Evolutionary conservation across 2,329 filamentous ascomycete genomes (phyloP).

Genomic region (Neonectria punicea): DNA sequence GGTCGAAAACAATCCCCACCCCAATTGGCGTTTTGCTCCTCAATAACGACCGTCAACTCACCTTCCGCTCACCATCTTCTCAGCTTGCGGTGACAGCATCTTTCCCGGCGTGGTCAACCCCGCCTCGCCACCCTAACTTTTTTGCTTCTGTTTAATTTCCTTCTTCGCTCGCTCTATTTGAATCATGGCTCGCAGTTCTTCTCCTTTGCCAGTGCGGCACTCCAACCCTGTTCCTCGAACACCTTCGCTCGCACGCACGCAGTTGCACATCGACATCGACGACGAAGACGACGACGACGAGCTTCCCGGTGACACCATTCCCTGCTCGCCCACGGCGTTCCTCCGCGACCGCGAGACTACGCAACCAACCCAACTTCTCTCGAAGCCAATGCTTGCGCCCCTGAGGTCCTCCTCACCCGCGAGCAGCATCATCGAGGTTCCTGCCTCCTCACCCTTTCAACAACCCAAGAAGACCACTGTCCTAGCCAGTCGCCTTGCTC

Average conservation of each 20-base stretch:
- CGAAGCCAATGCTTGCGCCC: slow-evolving; percentile 49
- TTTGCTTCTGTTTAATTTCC: slow-evolving; percentile 19
- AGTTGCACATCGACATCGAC: slow-evolving; percentile 45
- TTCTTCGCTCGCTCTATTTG: slow-evolving; percentile 9
- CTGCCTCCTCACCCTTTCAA: slow-evolving; percentile 84
- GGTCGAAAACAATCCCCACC: background rate
- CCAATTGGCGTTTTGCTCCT: background rate
- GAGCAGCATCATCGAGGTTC: slow-evolving; percentile 75
- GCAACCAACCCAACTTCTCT: slow-evolving; percentile 60
- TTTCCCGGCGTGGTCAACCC: slow-evolving; percentile 14
- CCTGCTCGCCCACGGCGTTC: slow-evolving; percentile 54
- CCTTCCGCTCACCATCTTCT: slow-evolving; percentile 25
- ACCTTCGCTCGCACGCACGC: slow-evolving; percentile 40
- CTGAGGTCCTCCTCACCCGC: slow-evolving; percentile 55
- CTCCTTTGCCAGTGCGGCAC: slow-evolving; percentile 47
- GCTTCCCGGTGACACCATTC: slow-evolving; percentile 57
- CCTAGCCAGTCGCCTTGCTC: slow-evolving; percentile 73
- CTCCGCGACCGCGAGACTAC: slow-evolving; percentile 49
- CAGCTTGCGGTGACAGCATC: slow-evolving; percentile 25
- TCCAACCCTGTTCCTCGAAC: slow-evolving; percentile 43
- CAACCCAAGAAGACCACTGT: slow-evolving; percentile 45
- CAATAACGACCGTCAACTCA: background rate
- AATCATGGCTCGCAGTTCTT: slow-evolving; percentile 45
- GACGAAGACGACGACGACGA: slow-evolving; percentile 60
- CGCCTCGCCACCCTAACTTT: slow-evolving; percentile 7